These are phyloP conservation scores for Pichia ethanolica DNA, from an alignment of 805 yeast species.

Conservation along the genomic window DNA sequence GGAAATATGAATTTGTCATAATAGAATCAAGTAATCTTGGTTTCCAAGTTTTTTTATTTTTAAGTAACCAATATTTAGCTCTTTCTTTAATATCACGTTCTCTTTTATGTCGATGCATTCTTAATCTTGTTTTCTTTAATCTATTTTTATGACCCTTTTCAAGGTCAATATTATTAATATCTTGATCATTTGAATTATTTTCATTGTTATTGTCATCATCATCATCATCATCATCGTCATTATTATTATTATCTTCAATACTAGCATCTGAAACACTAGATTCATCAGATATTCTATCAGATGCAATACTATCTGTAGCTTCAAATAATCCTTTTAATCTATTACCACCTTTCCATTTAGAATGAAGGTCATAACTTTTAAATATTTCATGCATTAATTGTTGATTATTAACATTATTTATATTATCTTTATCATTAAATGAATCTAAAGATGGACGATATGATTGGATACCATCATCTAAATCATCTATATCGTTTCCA, in stretches of 20 bases:
- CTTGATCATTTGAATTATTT: slow-evolving; percentile 1
- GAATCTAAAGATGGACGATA: background rate
- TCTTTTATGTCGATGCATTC: slow-evolving; percentile 1
- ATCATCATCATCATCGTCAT: background rate
- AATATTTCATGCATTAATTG: slow-evolving; percentile 6
- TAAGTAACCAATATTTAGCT: slow-evolving; percentile 63
- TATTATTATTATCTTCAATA: background rate
- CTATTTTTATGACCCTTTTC: slow-evolving; percentile 12
- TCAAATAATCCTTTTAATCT: slow-evolving; percentile 49
- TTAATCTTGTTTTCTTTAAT: background rate
- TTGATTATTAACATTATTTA: slow-evolving; percentile 19
- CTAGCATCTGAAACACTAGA: background rate
- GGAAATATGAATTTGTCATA: slow-evolving; percentile 72
- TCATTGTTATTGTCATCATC: background rate
- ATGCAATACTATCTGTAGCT: background rate
- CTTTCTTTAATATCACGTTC: slow-evolving; percentile 37
- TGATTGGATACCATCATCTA: background rate
- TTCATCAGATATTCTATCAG: slow-evolving; percentile 16
- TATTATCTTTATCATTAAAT: background rate
- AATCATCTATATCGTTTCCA: background rate
- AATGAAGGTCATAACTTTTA: slow-evolving; percentile 29
- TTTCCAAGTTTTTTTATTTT: slow-evolving; percentile 53
- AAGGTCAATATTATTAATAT: slow-evolving; percentile 11
- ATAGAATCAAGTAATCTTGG: slow-evolving; percentile 55
- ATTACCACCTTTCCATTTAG: slow-evolving; percentile 67